These are phyloP conservation scores for Arabis alpina DNA, from an alignment of 345 rosid species.

Conservation along the genomic window DNA sequence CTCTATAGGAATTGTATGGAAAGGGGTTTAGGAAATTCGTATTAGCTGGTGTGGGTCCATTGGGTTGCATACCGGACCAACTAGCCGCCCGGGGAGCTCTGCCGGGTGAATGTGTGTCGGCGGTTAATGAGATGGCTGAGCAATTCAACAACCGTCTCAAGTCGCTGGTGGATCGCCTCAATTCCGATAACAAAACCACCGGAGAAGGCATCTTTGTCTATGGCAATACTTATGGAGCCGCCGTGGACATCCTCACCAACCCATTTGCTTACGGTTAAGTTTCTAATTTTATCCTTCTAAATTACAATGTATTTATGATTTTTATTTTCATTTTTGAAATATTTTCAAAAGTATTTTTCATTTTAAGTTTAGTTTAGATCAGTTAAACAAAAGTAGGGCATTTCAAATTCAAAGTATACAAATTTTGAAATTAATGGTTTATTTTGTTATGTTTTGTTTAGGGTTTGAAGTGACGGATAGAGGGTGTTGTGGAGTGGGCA, in stretches of 20 bases:
- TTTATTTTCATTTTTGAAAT: too few species aligned
- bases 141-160: constrained; percentile 51
- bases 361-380: too few species aligned
- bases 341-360: too few species aligned
- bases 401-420: too few species aligned
- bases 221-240: constrained; percentile 54
- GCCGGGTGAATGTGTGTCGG: constrained; percentile 47
- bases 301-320: too few species aligned
- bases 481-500: constrained; percentile 76
- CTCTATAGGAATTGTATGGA: constrained; percentile 48
- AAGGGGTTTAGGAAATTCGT: constrained; percentile 73
- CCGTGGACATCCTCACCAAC: constrained; percentile 49
- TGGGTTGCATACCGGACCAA: constrained; percentile 71
- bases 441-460: neutral
- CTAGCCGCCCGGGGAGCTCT: constrained; percentile 49
- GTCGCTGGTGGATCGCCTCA: constrained; percentile 57
- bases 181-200: constrained; percentile 36
- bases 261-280: constrained; percentile 41
- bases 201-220: constrained; percentile 50
- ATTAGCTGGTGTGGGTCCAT: constrained; percentile 60
- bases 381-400: too few species aligned
- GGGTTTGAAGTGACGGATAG: constrained; percentile 58
- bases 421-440: neutral
- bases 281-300: too few species aligned
- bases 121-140: constrained; percentile 53